Evolutionary conservation across 2,329 filamentous ascomycete genomes (phyloP).

Genomic region (Scedosporium apiospermum): DNA sequence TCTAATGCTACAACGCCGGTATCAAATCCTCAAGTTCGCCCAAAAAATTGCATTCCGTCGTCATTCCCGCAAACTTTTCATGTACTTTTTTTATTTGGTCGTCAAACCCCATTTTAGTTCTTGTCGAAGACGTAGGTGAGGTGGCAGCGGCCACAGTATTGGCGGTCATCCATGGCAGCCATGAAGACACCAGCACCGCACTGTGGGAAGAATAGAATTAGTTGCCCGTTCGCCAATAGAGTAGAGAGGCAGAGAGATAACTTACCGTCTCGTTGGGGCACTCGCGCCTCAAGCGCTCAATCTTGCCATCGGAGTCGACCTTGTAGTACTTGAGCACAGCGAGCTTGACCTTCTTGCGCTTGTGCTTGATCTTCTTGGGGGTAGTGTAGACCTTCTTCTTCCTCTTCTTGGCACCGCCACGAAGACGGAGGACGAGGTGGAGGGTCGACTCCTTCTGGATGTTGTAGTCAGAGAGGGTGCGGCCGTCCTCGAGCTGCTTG

Average conservation of each 20-base stretch:
- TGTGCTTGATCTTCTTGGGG: constrained; percentile 99
- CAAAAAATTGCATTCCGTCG: constrained; percentile 10
- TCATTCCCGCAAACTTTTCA: constrained; percentile 5
- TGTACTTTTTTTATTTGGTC: constrained; percentile 8
- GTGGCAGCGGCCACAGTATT: constrained; percentile 81
- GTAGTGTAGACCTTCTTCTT: constrained; percentile 99
- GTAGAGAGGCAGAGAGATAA: constrained; percentile 13
- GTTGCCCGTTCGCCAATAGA: not conserved
- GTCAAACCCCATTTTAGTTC: constrained; percentile 31
- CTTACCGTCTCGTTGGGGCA: constrained; percentile 85
- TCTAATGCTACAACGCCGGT: constrained; percentile 4
- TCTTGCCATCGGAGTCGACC: constrained; percentile 99
- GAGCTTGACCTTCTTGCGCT: constrained; percentile 99
- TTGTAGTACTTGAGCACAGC: constrained; percentile 99
- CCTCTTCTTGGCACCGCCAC: constrained; percentile 98
- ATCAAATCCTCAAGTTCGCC: constrained; percentile 10
- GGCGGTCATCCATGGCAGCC: constrained; percentile 99
- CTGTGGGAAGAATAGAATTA: constrained; percentile 30
- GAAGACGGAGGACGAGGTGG: constrained; percentile 93
- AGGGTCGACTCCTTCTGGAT: constrained; percentile 99
- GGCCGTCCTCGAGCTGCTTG: constrained; percentile 99
- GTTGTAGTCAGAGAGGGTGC: constrained; percentile 99
- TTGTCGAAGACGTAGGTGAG: constrained; percentile 67
- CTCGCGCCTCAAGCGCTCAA: constrained; percentile 97
- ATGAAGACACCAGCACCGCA: constrained; percentile 99